Conservation (phyloP, 148 eudicot genomes). For the Gaultheria prostrata region DNA sequence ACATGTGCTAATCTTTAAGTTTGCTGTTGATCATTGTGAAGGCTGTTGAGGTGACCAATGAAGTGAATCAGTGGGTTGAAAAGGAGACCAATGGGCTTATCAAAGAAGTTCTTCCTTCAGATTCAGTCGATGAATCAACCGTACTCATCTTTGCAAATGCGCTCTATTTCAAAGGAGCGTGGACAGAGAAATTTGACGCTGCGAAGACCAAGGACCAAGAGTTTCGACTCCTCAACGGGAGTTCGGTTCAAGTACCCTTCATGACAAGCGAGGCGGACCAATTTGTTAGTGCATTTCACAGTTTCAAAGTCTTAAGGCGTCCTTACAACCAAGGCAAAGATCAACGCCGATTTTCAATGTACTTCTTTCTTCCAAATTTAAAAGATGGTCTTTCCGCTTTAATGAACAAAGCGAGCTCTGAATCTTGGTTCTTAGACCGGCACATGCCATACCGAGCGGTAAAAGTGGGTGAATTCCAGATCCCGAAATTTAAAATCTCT, state of each 20-base stretch:
- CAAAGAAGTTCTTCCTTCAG: conserved; percentile 25
- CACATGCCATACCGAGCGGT: conserved; percentile 47
- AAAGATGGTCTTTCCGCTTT: conserved; percentile 40
- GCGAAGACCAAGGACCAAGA: conserved; percentile 53
- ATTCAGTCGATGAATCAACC: conserved; percentile 56
- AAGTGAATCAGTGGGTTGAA: conserved; percentile 85
- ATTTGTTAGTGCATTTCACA: conserved; percentile 38
- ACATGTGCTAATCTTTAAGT: conserved; percentile 5
- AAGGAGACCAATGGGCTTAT: conserved; percentile 70
- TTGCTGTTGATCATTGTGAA: conserved; percentile 27
- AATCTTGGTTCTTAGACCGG: conserved; percentile 46
- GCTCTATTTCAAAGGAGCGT: conserved; percentile 76
- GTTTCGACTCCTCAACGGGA: conserved; percentile 65
- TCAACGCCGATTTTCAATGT: conserved; percentile 49
- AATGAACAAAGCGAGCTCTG: conserved; percentile 44
- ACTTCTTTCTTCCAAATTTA: too few relatives aligned
- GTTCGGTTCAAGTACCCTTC: conserved; percentile 10
- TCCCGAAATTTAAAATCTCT: conserved; percentile 70
- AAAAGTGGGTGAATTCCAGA: conserved; percentile 53
- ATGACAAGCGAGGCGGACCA: conserved; percentile 75
- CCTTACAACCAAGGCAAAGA: conserved; percentile 71
- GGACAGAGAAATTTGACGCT: conserved; percentile 66
- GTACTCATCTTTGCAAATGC: conserved; percentile 80
- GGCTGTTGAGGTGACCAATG: conserved; percentile 61
- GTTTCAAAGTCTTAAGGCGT: conserved; percentile 65